Evolutionary conservation across 2,329 filamentous ascomycete species (phyloP).

Genomic region (Beauveria sp.): DNA sequence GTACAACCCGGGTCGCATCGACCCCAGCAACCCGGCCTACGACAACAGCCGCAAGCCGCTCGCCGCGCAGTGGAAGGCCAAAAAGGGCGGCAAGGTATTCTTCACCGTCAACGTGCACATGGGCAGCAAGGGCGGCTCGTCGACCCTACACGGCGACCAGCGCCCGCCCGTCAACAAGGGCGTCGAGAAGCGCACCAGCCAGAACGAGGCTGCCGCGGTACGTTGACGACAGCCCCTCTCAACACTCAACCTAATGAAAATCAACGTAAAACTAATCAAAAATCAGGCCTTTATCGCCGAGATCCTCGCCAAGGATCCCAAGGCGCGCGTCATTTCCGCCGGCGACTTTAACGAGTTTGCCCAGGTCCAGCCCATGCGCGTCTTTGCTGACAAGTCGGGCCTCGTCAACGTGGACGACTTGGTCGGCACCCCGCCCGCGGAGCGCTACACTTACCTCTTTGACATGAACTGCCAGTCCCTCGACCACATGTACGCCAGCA

Average conservation of each 20-base stretch:
- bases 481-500: slow-evolving; percentile 62
- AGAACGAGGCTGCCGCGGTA: slow-evolving; percentile 52
- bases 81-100: slow-evolving; percentile 44
- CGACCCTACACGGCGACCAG: slow-evolving; percentile 56
- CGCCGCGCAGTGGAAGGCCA: slow-evolving; percentile 56
- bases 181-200: slow-evolving; percentile 46
- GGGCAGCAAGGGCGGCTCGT: slow-evolving; percentile 57
- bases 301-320: slow-evolving; percentile 48
- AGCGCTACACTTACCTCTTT: slow-evolving; percentile 65
- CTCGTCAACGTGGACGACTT: slow-evolving; percentile 57
- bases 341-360: slow-evolving; percentile 70
- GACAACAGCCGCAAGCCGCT: slow-evolving; percentile 57
- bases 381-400: slow-evolving; percentile 45
- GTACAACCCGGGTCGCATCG: slow-evolving; percentile 63
- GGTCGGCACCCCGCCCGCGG: slow-evolving; percentile 39
- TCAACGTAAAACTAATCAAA: slow-evolving; percentile 10
- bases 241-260: no score
- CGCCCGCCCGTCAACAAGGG: slow-evolving; percentile 60
- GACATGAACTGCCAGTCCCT: slow-evolving; percentile 63
- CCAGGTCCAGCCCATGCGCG: slow-evolving; percentile 51
- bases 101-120: slow-evolving; percentile 69
- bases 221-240: slow-evolving; percentile 18
- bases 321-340: slow-evolving; percentile 50
- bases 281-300: slow-evolving; percentile 43
- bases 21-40: slow-evolving; percentile 54